These are phyloP conservation scores for Russula compacta DNA, from an alignment of 768 basidiomycete species.

Conservation along the genomic window DNA sequence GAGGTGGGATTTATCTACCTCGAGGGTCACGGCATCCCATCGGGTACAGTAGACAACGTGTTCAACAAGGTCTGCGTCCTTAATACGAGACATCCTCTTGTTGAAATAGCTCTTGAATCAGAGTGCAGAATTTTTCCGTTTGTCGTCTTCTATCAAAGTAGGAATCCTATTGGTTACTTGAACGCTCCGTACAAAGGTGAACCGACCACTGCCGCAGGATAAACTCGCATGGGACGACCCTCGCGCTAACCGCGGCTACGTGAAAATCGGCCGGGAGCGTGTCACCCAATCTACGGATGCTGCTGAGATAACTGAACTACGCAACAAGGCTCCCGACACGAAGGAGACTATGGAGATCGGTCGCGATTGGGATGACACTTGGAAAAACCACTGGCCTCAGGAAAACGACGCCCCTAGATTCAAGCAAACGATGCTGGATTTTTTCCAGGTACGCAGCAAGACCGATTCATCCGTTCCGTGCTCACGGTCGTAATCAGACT, in stretches of 20 bases:
- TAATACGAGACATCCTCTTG: background rate
- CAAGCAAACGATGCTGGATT: conserved; percentile 63
- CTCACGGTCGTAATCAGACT: conserved; percentile 31
- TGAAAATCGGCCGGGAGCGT: conserved; percentile 71
- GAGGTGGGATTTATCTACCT: conserved; percentile 77
- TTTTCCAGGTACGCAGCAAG: conserved; percentile 47
- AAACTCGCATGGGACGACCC: conserved; percentile 77
- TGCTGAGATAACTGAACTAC: conserved; percentile 61
- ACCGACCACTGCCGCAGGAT: conserved; percentile 29
- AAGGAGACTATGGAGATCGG: conserved; percentile 90
- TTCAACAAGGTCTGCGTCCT: conserved; percentile 49
- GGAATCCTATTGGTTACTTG: background rate
- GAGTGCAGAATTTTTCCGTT: conserved; percentile 69
- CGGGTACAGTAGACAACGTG: conserved; percentile 44
- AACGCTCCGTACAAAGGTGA: background rate
- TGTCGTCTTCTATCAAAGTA: conserved; percentile 58
- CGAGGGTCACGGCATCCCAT: conserved; percentile 59
- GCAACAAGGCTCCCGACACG: conserved; percentile 68
- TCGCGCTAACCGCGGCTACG: conserved; percentile 78
- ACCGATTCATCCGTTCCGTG: background rate
- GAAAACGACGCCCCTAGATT: conserved; percentile 56
- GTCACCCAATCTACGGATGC: conserved; percentile 66
- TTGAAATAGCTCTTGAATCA: conserved; percentile 25
- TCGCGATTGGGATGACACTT: conserved; percentile 66
- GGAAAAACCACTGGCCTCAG: conserved; percentile 76